These are phyloP conservation scores for Acanthamoeba sp. DNA, from an alignment of 208 protist genomes.

Conservation along the genomic window DNA sequence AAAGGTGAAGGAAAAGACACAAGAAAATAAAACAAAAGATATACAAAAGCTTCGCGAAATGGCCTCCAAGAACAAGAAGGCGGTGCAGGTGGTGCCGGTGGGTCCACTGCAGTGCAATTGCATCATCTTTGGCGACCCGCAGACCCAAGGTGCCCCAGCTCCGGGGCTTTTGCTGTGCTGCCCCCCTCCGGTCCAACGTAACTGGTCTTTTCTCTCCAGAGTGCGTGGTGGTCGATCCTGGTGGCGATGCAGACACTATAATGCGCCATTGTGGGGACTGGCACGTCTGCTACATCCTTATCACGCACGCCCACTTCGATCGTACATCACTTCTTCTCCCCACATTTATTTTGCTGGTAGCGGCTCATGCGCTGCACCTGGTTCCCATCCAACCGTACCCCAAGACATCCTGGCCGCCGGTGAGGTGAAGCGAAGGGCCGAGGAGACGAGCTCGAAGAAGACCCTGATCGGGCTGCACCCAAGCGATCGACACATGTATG, in stretches of 20 bases:
- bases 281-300: constrained; percentile 22
- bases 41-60: not conserved
- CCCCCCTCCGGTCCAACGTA: not conserved
- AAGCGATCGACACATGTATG: constrained; percentile 15
- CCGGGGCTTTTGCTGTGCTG: not conserved
- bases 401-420: constrained; percentile 49
- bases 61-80: not conserved
- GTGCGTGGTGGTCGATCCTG: not conserved
- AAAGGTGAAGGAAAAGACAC: not conserved
- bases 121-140: constrained; percentile 1
- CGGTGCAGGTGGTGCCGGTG: not conserved
- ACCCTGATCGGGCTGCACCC: constrained; percentile 32
- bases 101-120: constrained; percentile 8
- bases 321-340: not conserved
- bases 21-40: not conserved
- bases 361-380: not conserved
- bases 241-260: not conserved
- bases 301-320: constrained; percentile 23
- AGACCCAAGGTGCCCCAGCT: not conserved
- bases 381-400: too few relatives aligned
- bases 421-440: constrained; percentile 15
- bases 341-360: not conserved
- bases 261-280: constrained; percentile 4
- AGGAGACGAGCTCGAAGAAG: not conserved
- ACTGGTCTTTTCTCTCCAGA: not conserved